phyloP scores from a whole-genome alignment of 495 filamentous ascomycete genomes.

The Neurospora sp. region DNA sequence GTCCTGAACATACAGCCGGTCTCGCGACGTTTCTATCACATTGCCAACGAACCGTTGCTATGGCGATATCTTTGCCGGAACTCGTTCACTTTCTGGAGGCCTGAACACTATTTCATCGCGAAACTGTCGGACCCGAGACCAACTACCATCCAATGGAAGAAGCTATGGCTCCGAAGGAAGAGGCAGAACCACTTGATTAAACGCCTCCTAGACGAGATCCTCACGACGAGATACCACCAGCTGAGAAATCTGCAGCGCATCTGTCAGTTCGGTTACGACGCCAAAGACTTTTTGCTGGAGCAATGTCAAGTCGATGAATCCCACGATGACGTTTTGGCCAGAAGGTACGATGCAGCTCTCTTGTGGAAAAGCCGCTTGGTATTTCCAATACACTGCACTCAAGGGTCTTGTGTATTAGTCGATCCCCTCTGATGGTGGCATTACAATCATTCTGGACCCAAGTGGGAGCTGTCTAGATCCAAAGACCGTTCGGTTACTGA shows the following conservation, averaged over 20 bases:
- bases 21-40: slow-evolving; percentile 51
- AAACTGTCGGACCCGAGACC: slow-evolving; percentile 39
- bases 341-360: slow-evolving; percentile 46
- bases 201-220: slow-evolving; percentile 55
- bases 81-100: slow-evolving; percentile 64
- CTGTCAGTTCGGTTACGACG: slow-evolving; percentile 68
- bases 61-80: slow-evolving; percentile 68
- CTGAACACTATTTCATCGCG: slow-evolving; percentile 49
- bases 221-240: slow-evolving; percentile 56
- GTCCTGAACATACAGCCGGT: slow-evolving; percentile 44
- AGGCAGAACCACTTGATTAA: slow-evolving; percentile 44
- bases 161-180: slow-evolving; percentile 53
- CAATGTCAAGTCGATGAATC: slow-evolving; percentile 50
- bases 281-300: slow-evolving; percentile 69
- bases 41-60: slow-evolving; percentile 60
- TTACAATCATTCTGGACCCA: background rate
- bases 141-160: slow-evolving; percentile 65
- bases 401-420: background rate
- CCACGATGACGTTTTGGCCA: slow-evolving; percentile 65
- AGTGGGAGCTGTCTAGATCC: background rate
- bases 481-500: background rate
- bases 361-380: background rate
- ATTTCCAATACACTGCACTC: background rate
- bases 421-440: background rate
- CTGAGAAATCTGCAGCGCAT: slow-evolving; percentile 61